Percentiles rank a stretch among this genome's conserved stretches.
phyloP scores from a whole-genome alignment of 2,329 filamentous ascomycete genomes.

The Paecilomyces dactylethromorphus region DNA sequence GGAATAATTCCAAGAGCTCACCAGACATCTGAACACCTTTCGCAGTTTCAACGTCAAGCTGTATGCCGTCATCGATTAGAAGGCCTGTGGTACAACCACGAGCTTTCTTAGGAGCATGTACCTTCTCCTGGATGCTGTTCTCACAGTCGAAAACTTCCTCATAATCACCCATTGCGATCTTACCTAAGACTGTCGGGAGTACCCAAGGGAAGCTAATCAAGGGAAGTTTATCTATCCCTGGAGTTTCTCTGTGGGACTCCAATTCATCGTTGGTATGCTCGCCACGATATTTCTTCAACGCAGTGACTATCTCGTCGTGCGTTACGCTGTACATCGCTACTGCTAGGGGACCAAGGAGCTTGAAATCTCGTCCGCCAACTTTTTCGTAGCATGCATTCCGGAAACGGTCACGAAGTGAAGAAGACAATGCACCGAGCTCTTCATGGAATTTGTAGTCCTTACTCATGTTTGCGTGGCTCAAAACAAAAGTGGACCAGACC shows the following conservation, averaged over 20 bases:
- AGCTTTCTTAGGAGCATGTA: not conserved
- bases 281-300: slow-evolving; percentile 46
- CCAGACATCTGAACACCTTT: slow-evolving; percentile 26
- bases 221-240: slow-evolving; percentile 51
- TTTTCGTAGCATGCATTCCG: slow-evolving; percentile 58
- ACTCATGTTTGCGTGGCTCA: slow-evolving; percentile 64
- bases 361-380: slow-evolving; percentile 55
- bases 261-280: slow-evolving; percentile 10
- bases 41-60: slow-evolving; percentile 22
- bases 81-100: not conserved
- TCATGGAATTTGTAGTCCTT: slow-evolving; percentile 84
- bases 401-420: slow-evolving; percentile 62
- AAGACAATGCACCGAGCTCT: slow-evolving; percentile 64
- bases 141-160: slow-evolving; percentile 8
- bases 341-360: slow-evolving; percentile 62
- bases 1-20: slow-evolving; percentile 27
- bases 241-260: slow-evolving; percentile 5
- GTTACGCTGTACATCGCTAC: slow-evolving; percentile 87
- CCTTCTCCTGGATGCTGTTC: not conserved
- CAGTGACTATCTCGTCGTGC: slow-evolving; percentile 58
- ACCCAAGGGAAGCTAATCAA: slow-evolving; percentile 94
- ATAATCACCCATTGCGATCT: slow-evolving; percentile 51
- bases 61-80: not conserved
- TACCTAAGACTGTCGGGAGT: slow-evolving; percentile 65
- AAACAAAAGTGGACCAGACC: slow-evolving; percentile 78